Base-by-base conservation (phyloP, 176 grass and related monocot species). In the Triticum turgidum region DNA sequence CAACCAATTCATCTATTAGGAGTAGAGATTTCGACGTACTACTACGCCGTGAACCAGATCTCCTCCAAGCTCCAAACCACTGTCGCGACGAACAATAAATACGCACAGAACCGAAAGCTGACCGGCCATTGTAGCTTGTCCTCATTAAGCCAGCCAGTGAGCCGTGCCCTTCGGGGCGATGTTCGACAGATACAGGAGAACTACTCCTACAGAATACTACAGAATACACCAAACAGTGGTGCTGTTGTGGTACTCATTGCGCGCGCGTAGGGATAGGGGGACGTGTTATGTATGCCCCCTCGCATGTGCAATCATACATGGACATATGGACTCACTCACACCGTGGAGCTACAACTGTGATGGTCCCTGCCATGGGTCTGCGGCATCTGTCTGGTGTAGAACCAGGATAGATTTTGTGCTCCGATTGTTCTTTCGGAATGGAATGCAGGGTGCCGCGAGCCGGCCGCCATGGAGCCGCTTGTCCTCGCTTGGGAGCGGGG, bases 161-260 rank as follows among this genome's bases (percentile, higher is more conserved):
- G 29, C 44, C 5, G 80, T 84, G 80, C 80, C 67, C 20, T 80
- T 84, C 27, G 14, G 11, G 35, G 21, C 76, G 3, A 87, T 38
- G 89, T 75, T 84, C 0, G 89, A 87, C 32, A 76, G 89, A 4
- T 87, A 80, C 89, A 52, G 29, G 61, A 35, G 81, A 91, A 80
- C 89, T 13, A 90, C 89, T 58, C 1, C 35, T 37, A 37, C 35
- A 37, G 35, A 37, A 37, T 25, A 76, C 45, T 25, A 76, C 45
- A 51, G 44, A 76, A 52, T 76, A 76, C 72, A 4, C 34, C 34
- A 9, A 33, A 5, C 9, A 6, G 68, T 70, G 34, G 74, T 9
- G 49, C 49, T 52, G 45, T 17, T 29, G 66, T n/a, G 62, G 9
- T 37, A 51, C 59, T 63, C 35, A 9, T 54, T 32, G 34, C 61